phyloP scores from a whole-genome alignment of 2,329 filamentous ascomycete genomes.

The Aspergillus persii region DNA sequence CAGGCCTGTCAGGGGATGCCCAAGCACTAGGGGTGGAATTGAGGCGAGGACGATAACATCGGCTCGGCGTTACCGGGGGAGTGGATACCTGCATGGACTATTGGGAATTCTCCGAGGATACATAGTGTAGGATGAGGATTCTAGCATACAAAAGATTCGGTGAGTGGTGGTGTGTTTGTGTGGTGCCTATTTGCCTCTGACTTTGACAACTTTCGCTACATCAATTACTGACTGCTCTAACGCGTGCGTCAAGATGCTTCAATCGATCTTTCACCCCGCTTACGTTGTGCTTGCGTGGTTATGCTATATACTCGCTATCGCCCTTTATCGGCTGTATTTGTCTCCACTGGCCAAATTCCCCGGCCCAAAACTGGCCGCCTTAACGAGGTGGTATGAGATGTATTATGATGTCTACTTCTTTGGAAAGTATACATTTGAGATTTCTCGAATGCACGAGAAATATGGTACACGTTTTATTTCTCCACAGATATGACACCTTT shows the following conservation, averaged over 20 bases:
- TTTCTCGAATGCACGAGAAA: slow-evolving; percentile 17
- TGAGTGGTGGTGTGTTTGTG: not conserved
- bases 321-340: slow-evolving; percentile 30
- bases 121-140: not conserved
- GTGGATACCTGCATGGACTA: not conserved
- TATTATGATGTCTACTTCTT: slow-evolving; percentile 20
- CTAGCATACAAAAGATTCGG: not conserved
- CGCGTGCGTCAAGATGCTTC: not conserved
- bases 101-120: not conserved
- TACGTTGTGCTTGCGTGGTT: not conserved
- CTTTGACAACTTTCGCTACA: not conserved
- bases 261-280: not conserved
- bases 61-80: not conserved
- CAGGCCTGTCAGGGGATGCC: not conserved
- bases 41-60: not conserved
- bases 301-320: not conserved
- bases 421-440: slow-evolving; percentile 17
- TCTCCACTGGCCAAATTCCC: slow-evolving; percentile 31
- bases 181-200: not conserved
- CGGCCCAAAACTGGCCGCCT: slow-evolving; percentile 25
- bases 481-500: not conserved
- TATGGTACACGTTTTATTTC: slow-evolving; percentile 8
- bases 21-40: not conserved
- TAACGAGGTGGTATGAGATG: slow-evolving; percentile 17
- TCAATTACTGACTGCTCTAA: not conserved